Evolutionary conservation across 805 yeast genomes (phyloP).

Genomic region (Zygoascus flipseniorum): DNA sequence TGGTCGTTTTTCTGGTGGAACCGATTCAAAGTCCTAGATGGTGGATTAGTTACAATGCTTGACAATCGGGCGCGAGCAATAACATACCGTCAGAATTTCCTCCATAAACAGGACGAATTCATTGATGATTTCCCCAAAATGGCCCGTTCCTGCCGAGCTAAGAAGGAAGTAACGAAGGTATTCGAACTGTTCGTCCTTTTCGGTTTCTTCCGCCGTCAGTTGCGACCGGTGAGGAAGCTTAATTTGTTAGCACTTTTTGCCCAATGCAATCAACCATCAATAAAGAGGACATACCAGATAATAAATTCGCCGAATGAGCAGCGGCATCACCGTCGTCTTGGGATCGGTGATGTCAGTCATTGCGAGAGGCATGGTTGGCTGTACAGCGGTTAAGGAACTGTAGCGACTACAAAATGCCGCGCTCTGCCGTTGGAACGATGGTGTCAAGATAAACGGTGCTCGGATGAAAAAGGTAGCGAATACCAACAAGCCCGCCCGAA

Average conservation of each 20-base stretch:
- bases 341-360: background rate
- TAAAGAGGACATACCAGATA: slow-evolving; percentile 1
- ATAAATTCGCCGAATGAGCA: slow-evolving; percentile 1
- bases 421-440: background rate
- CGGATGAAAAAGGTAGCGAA: background rate
- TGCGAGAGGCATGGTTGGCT: background rate
- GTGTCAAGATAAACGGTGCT: background rate
- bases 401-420: background rate
- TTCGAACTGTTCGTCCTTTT: slow-evolving; percentile 8
- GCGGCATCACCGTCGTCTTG: slow-evolving; percentile 3
- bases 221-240: slow-evolving; percentile 11
- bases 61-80: too few species aligned
- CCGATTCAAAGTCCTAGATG: background rate
- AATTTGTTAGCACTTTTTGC: background rate
- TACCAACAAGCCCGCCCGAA: too few species aligned
- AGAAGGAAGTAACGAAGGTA: slow-evolving; percentile 9
- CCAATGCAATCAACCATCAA: background rate
- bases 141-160: slow-evolving; percentile 10
- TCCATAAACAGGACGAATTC: slow-evolving; percentile 9
- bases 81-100: slow-evolving; percentile 10
- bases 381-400: background rate
- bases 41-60: background rate
- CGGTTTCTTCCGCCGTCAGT: slow-evolving; percentile 10
- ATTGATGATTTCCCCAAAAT: slow-evolving; percentile 11
- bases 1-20: background rate